phyloP scores from a whole-genome alignment of 257 asterid species.

The Eucommia ulmoides region DNA sequence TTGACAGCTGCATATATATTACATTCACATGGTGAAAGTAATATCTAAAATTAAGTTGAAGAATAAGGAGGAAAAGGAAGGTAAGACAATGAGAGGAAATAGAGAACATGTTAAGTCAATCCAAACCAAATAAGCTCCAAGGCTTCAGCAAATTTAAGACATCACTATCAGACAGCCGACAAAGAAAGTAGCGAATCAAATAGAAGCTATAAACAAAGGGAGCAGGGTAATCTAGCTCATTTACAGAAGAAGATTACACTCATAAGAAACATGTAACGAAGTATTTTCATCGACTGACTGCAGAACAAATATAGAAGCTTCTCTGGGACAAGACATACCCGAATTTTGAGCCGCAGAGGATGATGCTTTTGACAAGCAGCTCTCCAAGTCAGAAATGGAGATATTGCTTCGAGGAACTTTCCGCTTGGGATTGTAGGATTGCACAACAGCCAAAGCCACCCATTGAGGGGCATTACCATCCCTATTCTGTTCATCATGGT shows the following conservation, averaged over 20 bases:
- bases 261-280: not conserved
- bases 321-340: slow-evolving; percentile 29
- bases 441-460: slow-evolving; percentile 91
- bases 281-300: not conserved
- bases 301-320: not conserved
- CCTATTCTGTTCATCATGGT: slow-evolving; percentile 23
- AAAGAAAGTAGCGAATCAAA: not conserved
- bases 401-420: slow-evolving; percentile 72
- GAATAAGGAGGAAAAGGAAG: too few relatives aligned
- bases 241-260: not conserved
- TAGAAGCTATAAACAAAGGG: not conserved
- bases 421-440: slow-evolving; percentile 70
- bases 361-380: slow-evolving; percentile 79
- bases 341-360: slow-evolving; percentile 66
- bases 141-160: not conserved
- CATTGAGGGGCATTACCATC: slow-evolving; percentile 37
- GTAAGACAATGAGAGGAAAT: too few relatives aligned
- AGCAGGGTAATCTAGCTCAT: not conserved
- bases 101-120: too few relatives aligned
- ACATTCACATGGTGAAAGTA: too few relatives aligned
- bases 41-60: too few relatives aligned
- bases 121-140: too few relatives aligned
- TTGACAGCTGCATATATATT: too few relatives aligned
- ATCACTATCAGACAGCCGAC: not conserved
- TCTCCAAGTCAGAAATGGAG: slow-evolving; percentile 60